These are phyloP conservation scores for Paraglomus occultum DNA, from an alignment of 192 early-diverging fungal species.

Conservation along the genomic window DNA sequence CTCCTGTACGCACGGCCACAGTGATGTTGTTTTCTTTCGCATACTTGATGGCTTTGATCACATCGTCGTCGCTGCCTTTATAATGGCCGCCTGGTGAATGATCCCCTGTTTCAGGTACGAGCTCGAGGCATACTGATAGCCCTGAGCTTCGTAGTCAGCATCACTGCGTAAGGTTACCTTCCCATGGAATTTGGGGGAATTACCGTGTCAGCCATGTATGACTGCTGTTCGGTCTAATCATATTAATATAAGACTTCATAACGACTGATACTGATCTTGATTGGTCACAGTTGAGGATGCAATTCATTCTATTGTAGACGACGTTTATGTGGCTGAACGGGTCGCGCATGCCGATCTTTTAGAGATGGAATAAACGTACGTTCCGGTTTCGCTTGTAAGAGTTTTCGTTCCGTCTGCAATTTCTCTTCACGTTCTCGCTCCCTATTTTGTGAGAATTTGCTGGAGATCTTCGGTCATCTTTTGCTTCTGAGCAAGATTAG, in stretches of 20 bases:
- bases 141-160: neutral
- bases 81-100: constrained; percentile 28
- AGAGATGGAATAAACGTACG: too few relatives aligned
- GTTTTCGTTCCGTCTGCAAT: neutral
- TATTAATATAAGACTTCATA: too few relatives aligned
- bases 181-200: constrained; percentile 19
- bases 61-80: constrained; percentile 29
- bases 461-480: constrained; percentile 6
- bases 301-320: too few relatives aligned
- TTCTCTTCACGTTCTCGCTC: constrained; percentile 15
- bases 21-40: constrained; percentile 26
- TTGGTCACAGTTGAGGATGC: too few relatives aligned
- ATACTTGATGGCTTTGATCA: constrained; percentile 25
- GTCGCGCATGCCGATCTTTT: too few relatives aligned
- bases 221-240: too few relatives aligned
- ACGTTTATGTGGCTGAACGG: neutral
- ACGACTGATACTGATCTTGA: too few relatives aligned
- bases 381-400: neutral
- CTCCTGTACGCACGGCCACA: constrained; percentile 32
- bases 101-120: constrained; percentile 18
- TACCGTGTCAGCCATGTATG: too few relatives aligned
- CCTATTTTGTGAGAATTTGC: constrained; percentile 10
- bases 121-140: constrained; percentile 32
- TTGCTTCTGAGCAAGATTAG: constrained; percentile 15
- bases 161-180: constrained; percentile 12